These are phyloP conservation scores for Podochytrium sp. DNA, from an alignment of 192 early-diverging fungal genomes.

Conservation along the genomic window DNA sequence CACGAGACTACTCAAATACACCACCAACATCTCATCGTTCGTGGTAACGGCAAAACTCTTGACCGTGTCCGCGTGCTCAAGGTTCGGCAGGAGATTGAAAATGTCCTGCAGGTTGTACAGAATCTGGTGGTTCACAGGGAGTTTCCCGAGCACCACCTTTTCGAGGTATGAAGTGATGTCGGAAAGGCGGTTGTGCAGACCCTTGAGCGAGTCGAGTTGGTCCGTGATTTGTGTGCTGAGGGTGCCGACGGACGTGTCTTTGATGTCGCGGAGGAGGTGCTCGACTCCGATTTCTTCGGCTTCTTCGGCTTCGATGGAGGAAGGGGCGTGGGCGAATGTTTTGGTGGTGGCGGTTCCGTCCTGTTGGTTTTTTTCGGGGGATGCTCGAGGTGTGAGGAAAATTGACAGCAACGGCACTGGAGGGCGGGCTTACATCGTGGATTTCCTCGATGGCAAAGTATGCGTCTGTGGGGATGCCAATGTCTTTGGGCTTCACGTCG, in stretches of 20 bases:
- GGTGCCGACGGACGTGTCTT: slow-evolving; percentile 94
- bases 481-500: slow-evolving; percentile 91
- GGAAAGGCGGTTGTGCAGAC: slow-evolving; percentile 80
- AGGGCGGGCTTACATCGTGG: slow-evolving; percentile 75
- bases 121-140: slow-evolving; percentile 96
- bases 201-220: slow-evolving; percentile 90
- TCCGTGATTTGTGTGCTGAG: slow-evolving; percentile 91
- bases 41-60: slow-evolving; percentile 88
- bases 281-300: slow-evolving; percentile 99
- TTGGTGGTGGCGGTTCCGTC: slow-evolving; percentile 96
- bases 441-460: slow-evolving; percentile 98
- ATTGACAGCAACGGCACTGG: background rate
- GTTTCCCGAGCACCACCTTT: slow-evolving; percentile 81
- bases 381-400: background rate
- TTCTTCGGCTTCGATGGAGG: slow-evolving; percentile 96
- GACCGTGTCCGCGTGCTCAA: slow-evolving; percentile 77
- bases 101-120: slow-evolving; percentile 99
- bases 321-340: slow-evolving; percentile 96
- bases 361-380: slow-evolving; percentile 43
- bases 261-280: slow-evolving; percentile 97
- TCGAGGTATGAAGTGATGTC: slow-evolving; percentile 88
- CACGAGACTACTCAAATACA: slow-evolving; percentile 90
- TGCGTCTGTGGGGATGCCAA: slow-evolving; percentile 94
- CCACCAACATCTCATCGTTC: slow-evolving; percentile 94
- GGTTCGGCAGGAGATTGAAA: slow-evolving; percentile 95